Evolutionary conservation across 345 rosid genomes (phyloP), one percentile per base, ranked within the genome.

Genomic region (Abelmoschus esculentus): DNA sequence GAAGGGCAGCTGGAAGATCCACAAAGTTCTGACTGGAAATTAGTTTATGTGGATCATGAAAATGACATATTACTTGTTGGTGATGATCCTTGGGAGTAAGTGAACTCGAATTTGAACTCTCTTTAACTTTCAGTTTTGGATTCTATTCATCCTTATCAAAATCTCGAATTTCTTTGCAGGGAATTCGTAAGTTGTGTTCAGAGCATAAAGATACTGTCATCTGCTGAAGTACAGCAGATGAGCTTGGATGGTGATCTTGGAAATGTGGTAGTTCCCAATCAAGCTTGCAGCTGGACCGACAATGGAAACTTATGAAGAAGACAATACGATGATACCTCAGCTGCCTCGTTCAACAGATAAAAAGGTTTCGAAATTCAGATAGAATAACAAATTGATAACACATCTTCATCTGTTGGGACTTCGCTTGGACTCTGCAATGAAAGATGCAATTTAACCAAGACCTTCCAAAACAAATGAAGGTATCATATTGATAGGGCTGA

Each of bases 51-150:
- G 2, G 99, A 95, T 77, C 97, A 85, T 50, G 99, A 95, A 74
- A 91, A 91, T 49, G 97, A 95, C 74, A 89, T 93, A 67, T 78
- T 95, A 58, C 99, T 91, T 26, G 96, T 91, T 52, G 99, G 99
- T 4, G 99, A 95, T 62, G 97, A 95, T 76, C 99, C 98, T 52
- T 93, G 98, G 97, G 96, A 93, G 98, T 89, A 88, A 81, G 97
- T 84, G 32, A 22, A 29, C 96, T 14, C 49, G 14, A 44, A 44
- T 10, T 44, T 44, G 49, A 44, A 44, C 49, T 44, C 12, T 9
- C 9, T 1, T 44, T 12, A 44, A 12, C 49, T 9, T 44, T 44
- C 11, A 44, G 13, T 9, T 44, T 12, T 14, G 17, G 53, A 14
- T 3, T 4, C 53, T 13, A 49, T 4, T 13, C 17, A 49, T 10